phyloP scores from a whole-genome alignment of 1,284 basidiomycete species.

The Sphaerobolus stellatus region DNA sequence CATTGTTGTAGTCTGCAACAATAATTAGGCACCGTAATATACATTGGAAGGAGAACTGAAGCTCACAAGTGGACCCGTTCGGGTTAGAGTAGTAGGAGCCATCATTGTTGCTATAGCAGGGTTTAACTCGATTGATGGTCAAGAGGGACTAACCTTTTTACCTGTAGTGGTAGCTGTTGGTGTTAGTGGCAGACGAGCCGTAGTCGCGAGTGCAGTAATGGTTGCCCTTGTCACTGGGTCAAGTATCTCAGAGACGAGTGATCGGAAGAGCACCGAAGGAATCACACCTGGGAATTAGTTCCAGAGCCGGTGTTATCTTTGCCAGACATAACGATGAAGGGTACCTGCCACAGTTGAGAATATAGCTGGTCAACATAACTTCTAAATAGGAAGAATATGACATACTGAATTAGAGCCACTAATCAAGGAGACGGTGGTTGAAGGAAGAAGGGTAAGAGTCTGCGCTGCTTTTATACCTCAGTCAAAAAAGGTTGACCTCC shows the following conservation, averaged over 20 bases:
- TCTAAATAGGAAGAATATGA: too few relatives aligned
- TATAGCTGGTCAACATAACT: too few relatives aligned
- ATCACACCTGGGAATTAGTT: slow-evolving; percentile 13
- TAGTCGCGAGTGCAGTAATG: slow-evolving; percentile 18
- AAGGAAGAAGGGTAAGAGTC: too few relatives aligned
- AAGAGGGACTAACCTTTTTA: background rate
- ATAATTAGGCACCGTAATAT: background rate
- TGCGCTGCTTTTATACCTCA: too few relatives aligned
- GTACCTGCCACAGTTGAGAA: too few relatives aligned
- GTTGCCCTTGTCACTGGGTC: slow-evolving; percentile 11
- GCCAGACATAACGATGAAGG: too few relatives aligned
- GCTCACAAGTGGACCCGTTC: background rate
- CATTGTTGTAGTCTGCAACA: background rate
- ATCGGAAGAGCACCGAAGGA: background rate
- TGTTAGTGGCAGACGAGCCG: slow-evolving; percentile 13
- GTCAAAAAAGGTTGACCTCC: too few relatives aligned
- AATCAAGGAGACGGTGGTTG: too few relatives aligned
- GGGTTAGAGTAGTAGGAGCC: background rate
- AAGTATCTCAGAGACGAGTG: background rate
- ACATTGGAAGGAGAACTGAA: background rate
- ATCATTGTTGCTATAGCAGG: background rate
- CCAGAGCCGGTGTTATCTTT: slow-evolving; percentile 14
- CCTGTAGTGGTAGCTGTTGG: slow-evolving; percentile 15
- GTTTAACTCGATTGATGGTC: background rate
- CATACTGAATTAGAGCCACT: too few relatives aligned